Evolutionary conservation across 2,329 filamentous ascomycete species (phyloP), one percentile per base, ranked within the genome.

Genomic region (Pestalotiopsis sp.): DNA sequence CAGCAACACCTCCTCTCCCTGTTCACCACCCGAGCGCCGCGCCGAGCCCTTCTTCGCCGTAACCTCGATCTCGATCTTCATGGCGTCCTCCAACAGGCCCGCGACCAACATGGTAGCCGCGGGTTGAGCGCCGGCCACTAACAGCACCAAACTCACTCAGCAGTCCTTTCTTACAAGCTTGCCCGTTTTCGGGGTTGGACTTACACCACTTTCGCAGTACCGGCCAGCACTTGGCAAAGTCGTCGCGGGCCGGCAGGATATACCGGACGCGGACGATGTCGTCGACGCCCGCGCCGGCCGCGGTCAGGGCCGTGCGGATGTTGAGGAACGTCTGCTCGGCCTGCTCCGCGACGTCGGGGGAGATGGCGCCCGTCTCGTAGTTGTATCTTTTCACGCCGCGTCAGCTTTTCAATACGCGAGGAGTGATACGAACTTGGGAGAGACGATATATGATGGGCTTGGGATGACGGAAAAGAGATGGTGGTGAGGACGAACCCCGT

Each of bases 101-200:
- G 84, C 81, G 74, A 86, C 82, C 0, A 87, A 74, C 86, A 88
- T 88, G 1, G 84, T 88, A 23, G 86, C 86, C 27, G 86, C 85
- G 0, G 86, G 86, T 39, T 82, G 77, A n/a, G 85, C 82, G 2
- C 81, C 75, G 6, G 2, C 31, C 31, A 36, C 31, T 36, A 9
- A 36, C 31, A 36, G 1, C 7, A 36, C 31, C 0, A 9, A 9
- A 9, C 7, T 9, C 31, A 9, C 31, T 36, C 31, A 36, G 31
- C 31, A 9, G 0, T 36, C 31, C 7, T 36, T 36, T 36, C 31
- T 36, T 9, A 9, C 7, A 6, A 7, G 31, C 31, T 36, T 36
- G 31, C 9, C 31, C 31, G 31, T 36, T 9, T 36, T 36, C 31
- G 31, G 7, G 31, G 1, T 36, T 9, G 17, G 6, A 17, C 14